A percentile compares a stretch with the other conserved stretches of the same genome.
Evolutionary conservation across 495 filamentous ascomycete genomes (phyloP).

Genomic region (Alectoria sarmentosa): DNA sequence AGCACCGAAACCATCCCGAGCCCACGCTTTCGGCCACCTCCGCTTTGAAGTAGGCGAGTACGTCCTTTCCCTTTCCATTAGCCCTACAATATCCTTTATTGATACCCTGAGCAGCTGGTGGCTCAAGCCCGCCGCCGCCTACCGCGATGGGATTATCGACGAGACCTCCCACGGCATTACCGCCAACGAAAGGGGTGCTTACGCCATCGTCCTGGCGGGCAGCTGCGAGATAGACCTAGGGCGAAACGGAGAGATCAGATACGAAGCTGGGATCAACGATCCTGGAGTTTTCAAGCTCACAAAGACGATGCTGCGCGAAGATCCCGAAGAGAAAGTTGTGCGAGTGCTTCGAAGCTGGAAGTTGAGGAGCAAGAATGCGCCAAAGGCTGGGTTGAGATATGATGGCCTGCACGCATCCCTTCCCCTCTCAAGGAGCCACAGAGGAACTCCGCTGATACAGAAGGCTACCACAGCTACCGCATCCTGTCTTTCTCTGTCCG

Average conservation of each 20-base stretch:
- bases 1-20: background rate
- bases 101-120: slow-evolving; percentile 21
- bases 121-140: slow-evolving; percentile 25
- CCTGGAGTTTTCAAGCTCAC: slow-evolving; percentile 19
- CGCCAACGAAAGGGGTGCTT: slow-evolving; percentile 18
- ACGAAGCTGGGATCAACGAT: slow-evolving; percentile 10
- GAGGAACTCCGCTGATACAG: background rate
- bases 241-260: slow-evolving; percentile 7
- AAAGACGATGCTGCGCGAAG: slow-evolving; percentile 10
- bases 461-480: slow-evolving; percentile 15
- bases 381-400: slow-evolving; percentile 24
- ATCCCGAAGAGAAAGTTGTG: slow-evolving; percentile 13
- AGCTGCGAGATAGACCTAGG: slow-evolving; percentile 7
- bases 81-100: background rate
- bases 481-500: slow-evolving; percentile 16
- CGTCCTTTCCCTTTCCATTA: background rate
- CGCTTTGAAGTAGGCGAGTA: slow-evolving; percentile 21
- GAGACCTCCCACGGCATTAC: slow-evolving; percentile 20
- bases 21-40: slow-evolving; percentile 16
- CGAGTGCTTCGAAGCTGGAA: slow-evolving; percentile 22
- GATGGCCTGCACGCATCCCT: slow-evolving; percentile 24
- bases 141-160: slow-evolving; percentile 22
- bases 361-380: slow-evolving; percentile 17
- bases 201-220: slow-evolving; percentile 21
- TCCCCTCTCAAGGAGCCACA: background rate